Evolutionary conservation across 192 early-diverging fungal species (phyloP).

Genomic region (Linnemannia elongata): DNA sequence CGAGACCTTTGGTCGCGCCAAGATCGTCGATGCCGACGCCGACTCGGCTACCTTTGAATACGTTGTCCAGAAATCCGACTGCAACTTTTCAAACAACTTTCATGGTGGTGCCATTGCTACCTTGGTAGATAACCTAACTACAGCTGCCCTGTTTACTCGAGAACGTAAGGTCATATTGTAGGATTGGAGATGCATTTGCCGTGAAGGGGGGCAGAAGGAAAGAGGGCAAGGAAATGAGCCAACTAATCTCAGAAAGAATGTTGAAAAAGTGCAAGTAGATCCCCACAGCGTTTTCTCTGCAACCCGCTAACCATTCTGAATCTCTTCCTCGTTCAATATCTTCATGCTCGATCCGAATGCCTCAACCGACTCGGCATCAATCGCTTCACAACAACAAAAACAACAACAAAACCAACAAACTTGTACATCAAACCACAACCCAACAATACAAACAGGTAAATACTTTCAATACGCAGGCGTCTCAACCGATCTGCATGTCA

Average conservation of each 20-base stretch:
- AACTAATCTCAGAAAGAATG: too few species aligned
- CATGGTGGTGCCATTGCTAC: conserved; percentile 61
- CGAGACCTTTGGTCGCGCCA: conserved; percentile 26
- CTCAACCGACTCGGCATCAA: not conserved
- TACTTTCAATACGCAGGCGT: conserved; percentile 47
- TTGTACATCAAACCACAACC: not conserved
- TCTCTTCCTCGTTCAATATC: not conserved
- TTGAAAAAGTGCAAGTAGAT: too few species aligned
- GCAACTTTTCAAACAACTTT: conserved; percentile 55
- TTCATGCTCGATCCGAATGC: not conserved
- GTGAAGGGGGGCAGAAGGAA: not conserved
- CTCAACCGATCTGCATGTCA: conserved; percentile 57
- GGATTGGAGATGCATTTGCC: too few species aligned
- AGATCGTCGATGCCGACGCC: conserved; percentile 43
- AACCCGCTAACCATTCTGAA: not conserved
- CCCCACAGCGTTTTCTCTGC: too few species aligned
- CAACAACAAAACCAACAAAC: not conserved
- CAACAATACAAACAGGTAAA: conserved; percentile 33
- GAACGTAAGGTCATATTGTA: conserved; percentile 25
- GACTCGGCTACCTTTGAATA: conserved; percentile 48
- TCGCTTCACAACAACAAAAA: not conserved
- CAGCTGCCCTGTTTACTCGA: conserved; percentile 44
- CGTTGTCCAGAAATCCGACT: conserved; percentile 45
- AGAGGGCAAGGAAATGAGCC: not conserved
- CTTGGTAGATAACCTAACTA: conserved; percentile 55